Evolutionary conservation across 2,329 filamentous ascomycete species (phyloP).

Genomic region (Aspergillaceae sp.): DNA sequence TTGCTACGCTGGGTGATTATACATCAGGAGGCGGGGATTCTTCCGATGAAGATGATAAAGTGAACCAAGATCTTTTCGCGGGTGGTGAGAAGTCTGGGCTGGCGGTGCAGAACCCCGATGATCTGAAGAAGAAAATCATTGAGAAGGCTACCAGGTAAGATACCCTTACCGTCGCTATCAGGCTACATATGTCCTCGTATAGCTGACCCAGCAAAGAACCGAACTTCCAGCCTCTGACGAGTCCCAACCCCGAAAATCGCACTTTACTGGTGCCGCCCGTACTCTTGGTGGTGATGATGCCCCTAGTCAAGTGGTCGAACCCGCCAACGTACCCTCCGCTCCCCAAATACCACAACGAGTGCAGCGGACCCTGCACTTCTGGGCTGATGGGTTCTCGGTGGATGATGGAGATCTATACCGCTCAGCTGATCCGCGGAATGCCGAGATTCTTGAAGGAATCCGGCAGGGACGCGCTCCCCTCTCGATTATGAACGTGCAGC

Average conservation of each 20-base stretch:
- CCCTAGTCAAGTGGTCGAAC: conserved; percentile 49
- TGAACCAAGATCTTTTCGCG: conserved; percentile 52
- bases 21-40: conserved; percentile 30
- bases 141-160: conserved; percentile 37
- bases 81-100: conserved; percentile 61
- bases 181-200: neutral
- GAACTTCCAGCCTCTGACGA: conserved; percentile 34
- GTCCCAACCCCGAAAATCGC: conserved; percentile 31
- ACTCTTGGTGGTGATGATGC: conserved; percentile 59
- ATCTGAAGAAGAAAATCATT: conserved; percentile 44
- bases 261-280: conserved; percentile 53
- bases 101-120: conserved; percentile 56
- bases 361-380: conserved; percentile 53
- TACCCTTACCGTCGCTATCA: neutral
- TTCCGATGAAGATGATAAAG: conserved; percentile 47
- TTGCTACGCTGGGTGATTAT: conserved; percentile 42
- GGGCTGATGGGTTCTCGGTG: conserved; percentile 58
- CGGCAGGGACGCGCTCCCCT: conserved; percentile 55
- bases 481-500: conserved; percentile 54
- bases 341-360: conserved; percentile 41
- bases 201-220: conserved; percentile 13
- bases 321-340: conserved; percentile 37
- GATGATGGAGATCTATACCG: conserved; percentile 57
- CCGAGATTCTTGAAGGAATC: conserved; percentile 54
- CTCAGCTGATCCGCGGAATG: conserved; percentile 55